Evolutionary conservation across 2,329 filamentous ascomycete species (phyloP), one percentile per base, ranked within the genome.

Genomic region (Biscogniauxia mediterranea): DNA sequence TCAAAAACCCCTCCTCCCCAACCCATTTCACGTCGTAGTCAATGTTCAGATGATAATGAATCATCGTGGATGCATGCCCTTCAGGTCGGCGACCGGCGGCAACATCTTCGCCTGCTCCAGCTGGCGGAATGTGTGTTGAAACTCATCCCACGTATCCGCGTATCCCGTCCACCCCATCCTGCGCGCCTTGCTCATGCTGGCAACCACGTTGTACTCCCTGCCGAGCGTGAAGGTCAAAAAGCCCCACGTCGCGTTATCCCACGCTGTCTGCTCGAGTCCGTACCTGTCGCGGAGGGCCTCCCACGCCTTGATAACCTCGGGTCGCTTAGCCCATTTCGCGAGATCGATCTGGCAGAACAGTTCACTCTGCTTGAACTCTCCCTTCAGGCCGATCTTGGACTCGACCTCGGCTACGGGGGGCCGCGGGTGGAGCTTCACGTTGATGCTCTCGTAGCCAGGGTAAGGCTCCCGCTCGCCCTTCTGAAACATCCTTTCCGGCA

Each of bases 131-230:
- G 64, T 64, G 19, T 67, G 61, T 26, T 67, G 63, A 5, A 75
- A 64, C 38, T 68, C 65, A 38, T 68, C 69, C 71, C 71, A 75
- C 1, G 71, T 73, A 63, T 73, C 75, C 11, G 64, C 61, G 58
- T 76, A 79, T 21, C 78, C 77, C 2, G 68, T 75, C 74, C 77
- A 81, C 0, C 77, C 78, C 55, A 70, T 68, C 63, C 75, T 74
- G 55, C 79, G 73, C n/a, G 78, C 78, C 68, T 80, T 81, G 58
- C 73, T 77, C 74, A 79, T 78, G 56, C 72, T 77, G 51, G 76
- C 66, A 1, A 79, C 75, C 5, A 77, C 54, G 65, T 76, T 73
- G 59, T 74, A 81, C 51, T 75, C 73, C 46, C 77, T 68, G 4
- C 78, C 77, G 46, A 81, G 69, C n/a, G 78, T 71, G 64, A 78